A percentile compares a stretch with the other conserved stretches of the same genome.
Evolutionary conservation across 1,139 yeast species (phyloP).

Genomic region (Saccharomyces pastorianus): DNA sequence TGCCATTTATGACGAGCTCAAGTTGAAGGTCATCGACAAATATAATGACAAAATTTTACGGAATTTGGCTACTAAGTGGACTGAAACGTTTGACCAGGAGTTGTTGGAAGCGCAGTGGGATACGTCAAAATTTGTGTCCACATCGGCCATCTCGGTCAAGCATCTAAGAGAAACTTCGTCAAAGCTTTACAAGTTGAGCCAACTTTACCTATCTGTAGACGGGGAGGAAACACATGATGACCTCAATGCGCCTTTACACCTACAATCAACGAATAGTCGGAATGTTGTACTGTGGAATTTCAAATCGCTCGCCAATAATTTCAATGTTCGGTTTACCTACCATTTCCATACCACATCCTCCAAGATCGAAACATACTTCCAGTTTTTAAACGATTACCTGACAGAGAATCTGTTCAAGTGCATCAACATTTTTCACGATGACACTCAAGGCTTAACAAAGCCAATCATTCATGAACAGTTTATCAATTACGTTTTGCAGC

Average conservation of each 20-base stretch:
- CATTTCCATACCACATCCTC: slow-evolving; percentile 50
- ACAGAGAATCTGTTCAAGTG: slow-evolving; percentile 28
- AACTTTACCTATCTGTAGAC: slow-evolving; percentile 29
- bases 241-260: not conserved
- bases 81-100: slow-evolving; percentile 5
- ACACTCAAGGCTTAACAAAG: slow-evolving; percentile 19
- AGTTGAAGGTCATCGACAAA: not conserved
- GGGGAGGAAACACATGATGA: not conserved
- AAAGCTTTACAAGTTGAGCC: slow-evolving; percentile 36
- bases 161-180: slow-evolving; percentile 17
- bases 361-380: slow-evolving; percentile 43
- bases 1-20: not conserved
- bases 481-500: slow-evolving; percentile 30
- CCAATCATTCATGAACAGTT: slow-evolving; percentile 29
- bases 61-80: slow-evolving; percentile 6
- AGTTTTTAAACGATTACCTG: slow-evolving; percentile 41
- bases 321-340: slow-evolving; percentile 56
- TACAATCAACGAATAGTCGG: slow-evolving; percentile 16
- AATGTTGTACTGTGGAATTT: slow-evolving; percentile 54
- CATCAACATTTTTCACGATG: slow-evolving; percentile 25
- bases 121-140: slow-evolving; percentile 13
- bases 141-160: slow-evolving; percentile 13
- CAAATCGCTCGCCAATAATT: slow-evolving; percentile 46
- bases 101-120: slow-evolving; percentile 27
- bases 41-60: slow-evolving; percentile 4